Evolutionary conservation across 176 grass and related monocot genomes (phyloP).

Genomic region (Dactylis glomerata): DNA sequence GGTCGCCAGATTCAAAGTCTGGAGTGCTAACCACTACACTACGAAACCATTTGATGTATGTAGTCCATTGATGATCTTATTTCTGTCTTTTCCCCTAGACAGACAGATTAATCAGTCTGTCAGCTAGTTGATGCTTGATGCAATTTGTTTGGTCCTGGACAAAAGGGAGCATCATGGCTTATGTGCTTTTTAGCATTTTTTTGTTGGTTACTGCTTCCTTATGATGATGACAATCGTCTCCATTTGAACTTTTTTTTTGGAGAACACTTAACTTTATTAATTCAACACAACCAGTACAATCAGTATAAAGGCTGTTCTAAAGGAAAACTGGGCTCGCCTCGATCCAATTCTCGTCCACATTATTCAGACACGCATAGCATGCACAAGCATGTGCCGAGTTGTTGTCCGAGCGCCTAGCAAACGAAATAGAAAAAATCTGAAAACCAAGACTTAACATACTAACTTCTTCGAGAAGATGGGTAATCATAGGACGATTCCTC

Average conservation of each 20-base stretch:
- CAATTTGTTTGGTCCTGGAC: background rate
- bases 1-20: constrained; percentile 99
- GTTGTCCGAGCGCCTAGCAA: too few species aligned
- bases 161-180: background rate
- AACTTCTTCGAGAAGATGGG: too few species aligned
- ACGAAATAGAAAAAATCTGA: too few species aligned
- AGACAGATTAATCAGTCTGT: background rate
- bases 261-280: too few species aligned
- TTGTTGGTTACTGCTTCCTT: constrained; percentile 1
- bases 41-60: background rate
- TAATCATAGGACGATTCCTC: too few species aligned
- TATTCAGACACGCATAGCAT: too few species aligned
- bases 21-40: constrained; percentile 99
- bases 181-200: background rate
- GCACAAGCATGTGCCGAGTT: too few species aligned
- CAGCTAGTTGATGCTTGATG: background rate
- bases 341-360: too few species aligned
- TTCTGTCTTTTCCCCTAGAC: background rate
- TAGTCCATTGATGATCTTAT: background rate
- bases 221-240: constrained; percentile 2
- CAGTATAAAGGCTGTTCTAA: too few species aligned
- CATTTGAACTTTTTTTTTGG: constrained; percentile 11
- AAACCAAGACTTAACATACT: too few species aligned
- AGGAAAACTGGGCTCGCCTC: too few species aligned
- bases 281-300: too few species aligned